A percentile compares a stretch with the other conserved stretches of the same genome.
Evolutionary conservation across 2,329 filamentous ascomycete genomes (phyloP).

Genomic region (Xylaria sp.): DNA sequence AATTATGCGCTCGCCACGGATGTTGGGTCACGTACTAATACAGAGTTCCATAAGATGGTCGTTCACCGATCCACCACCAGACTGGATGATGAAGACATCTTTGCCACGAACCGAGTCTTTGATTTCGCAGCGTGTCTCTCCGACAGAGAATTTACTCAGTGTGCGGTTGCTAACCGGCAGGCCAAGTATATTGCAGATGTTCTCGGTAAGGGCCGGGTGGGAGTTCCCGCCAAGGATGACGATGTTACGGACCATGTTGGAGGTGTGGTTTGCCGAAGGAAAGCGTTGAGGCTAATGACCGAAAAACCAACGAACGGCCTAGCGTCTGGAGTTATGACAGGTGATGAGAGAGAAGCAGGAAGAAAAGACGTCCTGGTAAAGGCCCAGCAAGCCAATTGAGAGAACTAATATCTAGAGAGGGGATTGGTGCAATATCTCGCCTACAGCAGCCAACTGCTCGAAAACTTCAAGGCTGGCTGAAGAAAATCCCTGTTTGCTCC

Average conservation of each 20-base stretch:
- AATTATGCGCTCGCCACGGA: neutral
- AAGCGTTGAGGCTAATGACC: constrained; percentile 6
- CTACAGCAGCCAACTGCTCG: constrained; percentile 23
- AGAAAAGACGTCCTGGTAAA: constrained; percentile 11
- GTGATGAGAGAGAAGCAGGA: neutral
- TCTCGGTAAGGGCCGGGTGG: constrained; percentile 87
- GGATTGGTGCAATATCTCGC: constrained; percentile 1
- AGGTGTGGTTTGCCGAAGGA: constrained; percentile 14
- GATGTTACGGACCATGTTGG: constrained; percentile 89
- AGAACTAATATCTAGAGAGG: neutral
- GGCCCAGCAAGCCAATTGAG: neutral
- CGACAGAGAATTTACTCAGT: constrained; percentile 91
- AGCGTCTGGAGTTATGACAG: constrained; percentile 2
- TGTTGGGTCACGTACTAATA: constrained; percentile 67
- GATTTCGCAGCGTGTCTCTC: constrained; percentile 95
- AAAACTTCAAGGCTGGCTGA: constrained; percentile 14
- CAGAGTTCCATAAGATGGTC: constrained; percentile 96
- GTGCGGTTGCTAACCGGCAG: constrained; percentile 86
- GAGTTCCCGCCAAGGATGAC: constrained; percentile 93
- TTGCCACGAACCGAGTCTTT: constrained; percentile 96
- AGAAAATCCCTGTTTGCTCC: constrained; percentile 38
- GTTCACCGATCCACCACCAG: constrained; percentile 91
- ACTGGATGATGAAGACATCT: constrained; percentile 99
- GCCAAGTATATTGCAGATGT: constrained; percentile 87
- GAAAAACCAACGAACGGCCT: constrained; percentile 7